Percentiles rank a stretch among this genome's conserved stretches.
Evolutionary conservation across 2,329 filamentous ascomycete species (phyloP).

Genomic region (Exophiala xenobiotica): DNA sequence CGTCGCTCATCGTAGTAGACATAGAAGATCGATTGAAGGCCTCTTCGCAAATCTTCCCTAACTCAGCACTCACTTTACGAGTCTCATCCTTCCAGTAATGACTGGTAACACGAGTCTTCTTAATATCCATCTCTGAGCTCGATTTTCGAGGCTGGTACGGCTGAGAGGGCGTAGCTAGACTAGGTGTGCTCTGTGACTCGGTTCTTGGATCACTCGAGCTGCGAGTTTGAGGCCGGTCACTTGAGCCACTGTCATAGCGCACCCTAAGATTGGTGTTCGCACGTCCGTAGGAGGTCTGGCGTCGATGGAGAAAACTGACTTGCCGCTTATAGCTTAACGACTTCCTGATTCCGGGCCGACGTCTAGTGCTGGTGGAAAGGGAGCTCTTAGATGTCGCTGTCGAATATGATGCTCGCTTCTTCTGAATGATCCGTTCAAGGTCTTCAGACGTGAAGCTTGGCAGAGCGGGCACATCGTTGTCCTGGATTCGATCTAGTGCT

Average conservation of each 20-base stretch:
- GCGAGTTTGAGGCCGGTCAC: constrained; percentile 32
- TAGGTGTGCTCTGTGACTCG: constrained; percentile 39
- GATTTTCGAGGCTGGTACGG: constrained; percentile 37
- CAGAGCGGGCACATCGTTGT: constrained; percentile 23
- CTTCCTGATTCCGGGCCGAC: constrained; percentile 40
- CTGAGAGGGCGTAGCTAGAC: constrained; percentile 41
- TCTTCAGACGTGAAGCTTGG: constrained; percentile 25
- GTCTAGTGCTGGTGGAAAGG: constrained; percentile 48
- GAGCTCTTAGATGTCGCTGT: constrained; percentile 45
- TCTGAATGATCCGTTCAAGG: constrained; percentile 22
- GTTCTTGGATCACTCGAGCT: constrained; percentile 23
- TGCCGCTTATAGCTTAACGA: constrained; percentile 59
- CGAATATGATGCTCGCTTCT: constrained; percentile 27
- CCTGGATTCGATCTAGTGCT: constrained; percentile 11
- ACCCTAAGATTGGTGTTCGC: constrained; percentile 22
- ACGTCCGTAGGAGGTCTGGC: constrained; percentile 38
- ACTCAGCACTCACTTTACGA: constrained; percentile 76
- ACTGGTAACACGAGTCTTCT: constrained; percentile 44
- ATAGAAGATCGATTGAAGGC: constrained; percentile 74
- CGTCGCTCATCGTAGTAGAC: constrained; percentile 50
- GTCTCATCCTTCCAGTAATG: constrained; percentile 72
- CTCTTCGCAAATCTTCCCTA: constrained; percentile 87
- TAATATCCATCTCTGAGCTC: constrained; percentile 37
- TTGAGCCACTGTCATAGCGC: constrained; percentile 29
- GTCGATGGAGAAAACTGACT: constrained; percentile 62